Evolutionary conservation across 345 rosid species (phyloP).

Genomic region (Hibiscus trionum): DNA sequence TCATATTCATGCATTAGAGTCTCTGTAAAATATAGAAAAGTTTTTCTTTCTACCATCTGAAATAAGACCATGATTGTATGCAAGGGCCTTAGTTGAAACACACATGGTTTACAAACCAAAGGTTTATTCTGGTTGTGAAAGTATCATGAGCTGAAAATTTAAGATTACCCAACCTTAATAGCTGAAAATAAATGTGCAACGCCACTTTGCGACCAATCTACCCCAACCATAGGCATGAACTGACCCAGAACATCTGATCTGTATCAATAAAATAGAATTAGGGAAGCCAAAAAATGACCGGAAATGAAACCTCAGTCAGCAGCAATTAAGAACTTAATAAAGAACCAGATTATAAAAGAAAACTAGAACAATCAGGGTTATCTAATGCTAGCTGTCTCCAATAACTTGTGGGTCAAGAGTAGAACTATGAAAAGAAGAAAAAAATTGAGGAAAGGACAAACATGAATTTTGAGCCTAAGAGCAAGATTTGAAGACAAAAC

Average conservation of each 20-base stretch:
- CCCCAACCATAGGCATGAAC: conserved; percentile 95
- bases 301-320: conserved; percentile 5
- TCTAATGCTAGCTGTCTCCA: conserved; percentile 1
- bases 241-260: conserved; percentile 98
- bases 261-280: conserved; percentile 16
- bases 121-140: not conserved
- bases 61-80: not conserved
- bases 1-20: not conserved
- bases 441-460: not conserved
- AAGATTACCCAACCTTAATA: conserved; percentile 60
- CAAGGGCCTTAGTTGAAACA: not conserved
- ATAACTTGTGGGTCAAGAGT: not conserved
- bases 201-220: conserved; percentile 94
- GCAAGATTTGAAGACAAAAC: conserved; percentile 5
- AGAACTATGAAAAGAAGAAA: conserved; percentile 2
- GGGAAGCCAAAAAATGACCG: conserved; percentile 12
- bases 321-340: not conserved
- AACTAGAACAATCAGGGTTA: conserved; percentile 4
- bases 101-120: not conserved
- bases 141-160: conserved; percentile 2
- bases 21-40: not conserved
- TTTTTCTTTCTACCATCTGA: not conserved
- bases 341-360: not conserved
- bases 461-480: not conserved
- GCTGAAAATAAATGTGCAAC: conserved; percentile 88